phyloP scores from a whole-genome alignment of 371 early-diverging fungal species.

The Thermomucor indicae-seudaticae region DNA sequence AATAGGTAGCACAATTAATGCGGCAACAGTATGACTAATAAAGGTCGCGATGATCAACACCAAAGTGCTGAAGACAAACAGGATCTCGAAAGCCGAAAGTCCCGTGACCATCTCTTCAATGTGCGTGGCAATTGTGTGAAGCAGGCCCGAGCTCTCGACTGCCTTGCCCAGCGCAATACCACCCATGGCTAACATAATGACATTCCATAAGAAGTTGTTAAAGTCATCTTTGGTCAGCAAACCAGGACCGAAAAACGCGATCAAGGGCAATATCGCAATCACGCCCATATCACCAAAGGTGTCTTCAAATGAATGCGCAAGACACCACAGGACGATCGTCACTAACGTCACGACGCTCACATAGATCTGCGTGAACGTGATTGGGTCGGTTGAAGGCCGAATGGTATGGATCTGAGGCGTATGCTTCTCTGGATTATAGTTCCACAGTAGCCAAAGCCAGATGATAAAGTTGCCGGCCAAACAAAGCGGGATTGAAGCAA shows the following conservation, averaged over 20 bases:
- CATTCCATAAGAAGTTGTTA: slow-evolving; percentile 74
- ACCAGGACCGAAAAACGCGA: slow-evolving; percentile 79
- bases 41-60: slow-evolving; percentile 86
- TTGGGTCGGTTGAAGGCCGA: slow-evolving; percentile 52
- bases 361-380: slow-evolving; percentile 60
- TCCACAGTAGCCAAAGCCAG: slow-evolving; percentile 61
- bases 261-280: slow-evolving; percentile 73
- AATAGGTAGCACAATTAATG: slow-evolving; percentile 80
- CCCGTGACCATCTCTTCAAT: slow-evolving; percentile 65
- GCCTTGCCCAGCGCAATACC: slow-evolving; percentile 83
- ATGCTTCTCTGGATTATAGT: slow-evolving; percentile 61
- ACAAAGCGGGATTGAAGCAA: slow-evolving; percentile 57
- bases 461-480: slow-evolving; percentile 63
- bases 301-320: slow-evolving; percentile 53
- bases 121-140: slow-evolving; percentile 69
- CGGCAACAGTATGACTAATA: slow-evolving; percentile 93
- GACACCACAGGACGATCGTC: slow-evolving; percentile 80
- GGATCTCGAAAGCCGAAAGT: slow-evolving; percentile 62
- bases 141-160: slow-evolving; percentile 69
- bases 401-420: slow-evolving; percentile 56
- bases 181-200: slow-evolving; percentile 87
- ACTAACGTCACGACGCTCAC: slow-evolving; percentile 56
- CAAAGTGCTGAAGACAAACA: slow-evolving; percentile 64
- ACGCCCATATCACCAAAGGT: slow-evolving; percentile 81
- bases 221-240: slow-evolving; percentile 81